Conservation (phyloP, 129 eudicot species). For the Pulicaria dysenterica region DNA sequence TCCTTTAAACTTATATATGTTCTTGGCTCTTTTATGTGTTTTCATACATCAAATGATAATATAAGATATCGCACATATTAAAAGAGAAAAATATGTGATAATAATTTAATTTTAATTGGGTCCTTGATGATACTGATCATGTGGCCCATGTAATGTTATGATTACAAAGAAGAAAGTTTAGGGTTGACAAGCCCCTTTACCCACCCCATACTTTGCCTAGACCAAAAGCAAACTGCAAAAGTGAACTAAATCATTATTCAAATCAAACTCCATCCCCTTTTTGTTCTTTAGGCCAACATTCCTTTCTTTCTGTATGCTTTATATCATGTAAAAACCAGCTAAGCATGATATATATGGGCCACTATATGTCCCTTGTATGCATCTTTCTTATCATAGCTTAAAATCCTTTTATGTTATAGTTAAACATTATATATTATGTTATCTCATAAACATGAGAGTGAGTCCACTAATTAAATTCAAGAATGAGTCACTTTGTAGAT, state of each 20-base stretch:
- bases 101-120: neutral
- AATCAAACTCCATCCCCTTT: conserved; percentile 15
- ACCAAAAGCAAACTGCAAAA: conserved; percentile 44
- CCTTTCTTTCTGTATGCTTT: conserved; percentile 24
- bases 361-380: neutral
- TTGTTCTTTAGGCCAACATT: conserved; percentile 38
- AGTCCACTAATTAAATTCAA: no score
- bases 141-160: conserved; percentile 37
- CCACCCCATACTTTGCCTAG: conserved; percentile 35
- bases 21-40: neutral
- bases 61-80: neutral
- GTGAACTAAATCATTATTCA: conserved; percentile 30
- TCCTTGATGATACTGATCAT: conserved; percentile 27
- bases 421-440: no score
- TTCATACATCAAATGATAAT: neutral
- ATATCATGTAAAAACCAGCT: conserved; percentile 31
- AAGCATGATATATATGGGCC: conserved; percentile 24
- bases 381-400: no score
- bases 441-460: no score
- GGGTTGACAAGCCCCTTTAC: conserved; percentile 38
- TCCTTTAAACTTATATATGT: no score
- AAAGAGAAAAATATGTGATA: neutral
- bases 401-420: no score
- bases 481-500: no score
- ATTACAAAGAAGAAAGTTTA: conserved; percentile 35